phyloP scores from a whole-genome alignment of 345 rosid species.

The Nephelium lappaceum region DNA sequence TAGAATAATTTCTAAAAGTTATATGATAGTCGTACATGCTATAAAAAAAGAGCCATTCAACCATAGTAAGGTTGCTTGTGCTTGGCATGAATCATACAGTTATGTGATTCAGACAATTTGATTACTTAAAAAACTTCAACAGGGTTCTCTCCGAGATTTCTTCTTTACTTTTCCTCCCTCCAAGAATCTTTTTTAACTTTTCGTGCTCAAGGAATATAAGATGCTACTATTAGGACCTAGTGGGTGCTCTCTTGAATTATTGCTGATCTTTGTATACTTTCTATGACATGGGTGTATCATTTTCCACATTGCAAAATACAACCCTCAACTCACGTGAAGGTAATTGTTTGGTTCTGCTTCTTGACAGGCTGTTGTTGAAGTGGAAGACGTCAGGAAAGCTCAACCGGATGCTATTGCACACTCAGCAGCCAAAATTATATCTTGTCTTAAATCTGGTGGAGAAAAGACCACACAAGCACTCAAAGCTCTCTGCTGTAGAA shows the following conservation, averaged over 20 bases:
- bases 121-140: neutral
- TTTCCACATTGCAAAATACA: neutral
- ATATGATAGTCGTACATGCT: neutral
- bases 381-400: conserved; percentile 77
- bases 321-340: conserved; percentile 14
- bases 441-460: conserved; percentile 69
- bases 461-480: conserved; percentile 68
- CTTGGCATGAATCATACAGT: neutral
- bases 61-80: neutral
- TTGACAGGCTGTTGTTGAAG: conserved; percentile 63
- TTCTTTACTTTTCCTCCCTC: neutral
- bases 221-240: neutral
- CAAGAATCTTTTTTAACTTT: neutral
- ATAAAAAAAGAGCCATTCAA: neutral
- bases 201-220: neutral
- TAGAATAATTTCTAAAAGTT: neutral
- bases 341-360: conserved; percentile 31
- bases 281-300: neutral
- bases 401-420: conserved; percentile 83
- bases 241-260: neutral
- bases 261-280: neutral
- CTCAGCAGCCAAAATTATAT: conserved; percentile 63
- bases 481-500: conserved; percentile 78
- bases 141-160: neutral
- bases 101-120: neutral